Conservation (phyloP, 805 yeast species). For the Pichia membranifaciens region DNA sequence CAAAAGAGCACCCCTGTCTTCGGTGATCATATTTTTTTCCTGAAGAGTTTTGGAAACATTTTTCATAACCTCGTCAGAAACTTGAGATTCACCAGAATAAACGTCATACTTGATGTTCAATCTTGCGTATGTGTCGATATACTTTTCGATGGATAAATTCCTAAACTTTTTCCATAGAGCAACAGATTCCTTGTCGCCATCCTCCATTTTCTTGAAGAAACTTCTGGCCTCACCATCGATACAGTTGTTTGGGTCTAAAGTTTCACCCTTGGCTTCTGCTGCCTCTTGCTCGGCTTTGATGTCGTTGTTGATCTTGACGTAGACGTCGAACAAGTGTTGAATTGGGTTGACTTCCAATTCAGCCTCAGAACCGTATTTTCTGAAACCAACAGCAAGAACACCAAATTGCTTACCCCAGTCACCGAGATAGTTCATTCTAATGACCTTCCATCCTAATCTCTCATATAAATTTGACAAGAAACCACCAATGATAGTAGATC, state of each 20-base stretch:
- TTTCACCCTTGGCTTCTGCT: conserved; percentile 44
- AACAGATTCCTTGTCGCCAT: conserved; percentile 79
- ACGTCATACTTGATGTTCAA: conserved; percentile 82
- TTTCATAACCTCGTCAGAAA: conserved; percentile 65
- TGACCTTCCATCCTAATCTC: conserved; percentile 86
- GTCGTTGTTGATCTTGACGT: conserved; percentile 80
- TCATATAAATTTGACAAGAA: conserved; percentile 87
- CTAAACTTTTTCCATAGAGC: conserved; percentile 82
- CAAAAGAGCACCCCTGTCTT: conserved; percentile 85
- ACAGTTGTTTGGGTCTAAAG: conserved; percentile 38
- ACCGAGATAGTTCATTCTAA: conserved; percentile 90
- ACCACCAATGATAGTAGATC: conserved; percentile 97
- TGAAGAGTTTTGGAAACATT: conserved; percentile 56
- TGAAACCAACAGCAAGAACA: conserved; percentile 86
- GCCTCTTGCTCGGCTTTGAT: conserved; percentile 58
- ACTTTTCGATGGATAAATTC: conserved; percentile 81
- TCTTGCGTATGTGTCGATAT: conserved; percentile 83
- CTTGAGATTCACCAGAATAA: conserved; percentile 96
- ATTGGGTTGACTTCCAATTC: conserved; percentile 73
- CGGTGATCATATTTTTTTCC: conserved; percentile 66
- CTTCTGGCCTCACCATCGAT: conserved; percentile 82
- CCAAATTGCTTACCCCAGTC: conserved; percentile 99
- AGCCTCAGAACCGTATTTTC: conserved; percentile 77
- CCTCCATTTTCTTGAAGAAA: conserved; percentile 87
- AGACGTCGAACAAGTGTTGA: conserved; percentile 89